Percentiles rank a stretch among this genome's conserved stretches.
phyloP scores from a whole-genome alignment of 352 stramenopile species.

The Aphanomyces invadans region DNA sequence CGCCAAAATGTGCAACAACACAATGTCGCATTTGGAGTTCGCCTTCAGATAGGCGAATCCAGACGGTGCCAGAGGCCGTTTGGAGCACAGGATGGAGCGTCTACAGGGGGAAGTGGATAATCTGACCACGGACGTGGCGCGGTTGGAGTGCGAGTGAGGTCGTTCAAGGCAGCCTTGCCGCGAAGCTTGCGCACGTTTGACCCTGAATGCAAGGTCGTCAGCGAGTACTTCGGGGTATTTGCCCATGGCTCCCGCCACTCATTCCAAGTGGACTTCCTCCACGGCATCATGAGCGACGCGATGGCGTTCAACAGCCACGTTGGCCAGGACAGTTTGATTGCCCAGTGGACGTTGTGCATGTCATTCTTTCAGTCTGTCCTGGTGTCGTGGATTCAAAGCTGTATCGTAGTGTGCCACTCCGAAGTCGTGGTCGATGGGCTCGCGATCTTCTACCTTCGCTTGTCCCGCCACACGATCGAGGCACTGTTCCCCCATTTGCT shows the following conservation, averaged over 20 bases:
- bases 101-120: neutral
- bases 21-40: conserved; percentile 1
- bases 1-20: neutral
- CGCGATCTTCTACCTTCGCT: conserved; percentile 41
- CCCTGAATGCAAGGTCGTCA: neutral
- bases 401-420: conserved; percentile 27
- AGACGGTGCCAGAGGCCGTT: neutral
- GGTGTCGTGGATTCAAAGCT: neutral
- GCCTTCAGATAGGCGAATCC: neutral
- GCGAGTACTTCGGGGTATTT: conserved; percentile 12
- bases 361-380: neutral
- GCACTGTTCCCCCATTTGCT: conserved; percentile 60
- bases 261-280: neutral
- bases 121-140: neutral
- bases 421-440: conserved; percentile 38
- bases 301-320: neutral
- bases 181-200: neutral
- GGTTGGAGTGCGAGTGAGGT: neutral
- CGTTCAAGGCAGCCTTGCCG: neutral
- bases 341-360: neutral
- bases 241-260: neutral
- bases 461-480: conserved; percentile 52
- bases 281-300: neutral
- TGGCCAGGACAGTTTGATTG: neutral
- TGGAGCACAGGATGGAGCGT: neutral